Base-by-base conservation (phyloP, 441 rosid species). In the Bruguiera hainesii region DNA sequence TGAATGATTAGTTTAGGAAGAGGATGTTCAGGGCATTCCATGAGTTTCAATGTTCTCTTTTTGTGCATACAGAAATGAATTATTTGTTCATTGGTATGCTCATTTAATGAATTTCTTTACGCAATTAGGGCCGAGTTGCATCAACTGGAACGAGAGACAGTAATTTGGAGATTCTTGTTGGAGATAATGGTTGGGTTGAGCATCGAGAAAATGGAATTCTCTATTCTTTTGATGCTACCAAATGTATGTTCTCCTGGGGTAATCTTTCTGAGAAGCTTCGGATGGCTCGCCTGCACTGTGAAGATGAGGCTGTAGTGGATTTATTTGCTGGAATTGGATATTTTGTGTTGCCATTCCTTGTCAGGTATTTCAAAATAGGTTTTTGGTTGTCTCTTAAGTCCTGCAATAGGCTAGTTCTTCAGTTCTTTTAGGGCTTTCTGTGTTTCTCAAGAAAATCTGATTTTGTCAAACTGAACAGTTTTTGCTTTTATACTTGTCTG, bases 201-300 rank as follows among this genome's bases (percentile, higher is more conserved):
- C 98, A 87, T 69, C 76, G 87, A 65, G 98, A 93, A 80, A 90
- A 83, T 75, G 98, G 93, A 51, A 84, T 93, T 63, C 70, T 85
- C 58, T 93, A 89, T 81, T 89, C 98, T 68, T 94, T 94, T 74
- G 84, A 94, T 77, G 90, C 94, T 61, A 86, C 97, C 33, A 91
- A 85, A 77, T 94, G 99, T 83, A 93, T 93, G 95, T 93, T 93
- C 76, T 93, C 97, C 26, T 93, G 96, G 96, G 98, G 98, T 9
- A 93, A 93, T 83, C 97, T 93, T 65, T 91, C 95, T 8, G 98
- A 93, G 82, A 94, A 94, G 87, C 84, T 88, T 75, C 97, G 98
- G n/a, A 87, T 93, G 91, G 96, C 82, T 61, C 61, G 69, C 68
- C 75, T 85, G 78, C 80, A 80, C 50, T 93, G 95, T 61, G 69